These are phyloP conservation scores for Halenospora varia DNA, from an alignment of 495 filamentous ascomycete genomes.

Conservation along the genomic window DNA sequence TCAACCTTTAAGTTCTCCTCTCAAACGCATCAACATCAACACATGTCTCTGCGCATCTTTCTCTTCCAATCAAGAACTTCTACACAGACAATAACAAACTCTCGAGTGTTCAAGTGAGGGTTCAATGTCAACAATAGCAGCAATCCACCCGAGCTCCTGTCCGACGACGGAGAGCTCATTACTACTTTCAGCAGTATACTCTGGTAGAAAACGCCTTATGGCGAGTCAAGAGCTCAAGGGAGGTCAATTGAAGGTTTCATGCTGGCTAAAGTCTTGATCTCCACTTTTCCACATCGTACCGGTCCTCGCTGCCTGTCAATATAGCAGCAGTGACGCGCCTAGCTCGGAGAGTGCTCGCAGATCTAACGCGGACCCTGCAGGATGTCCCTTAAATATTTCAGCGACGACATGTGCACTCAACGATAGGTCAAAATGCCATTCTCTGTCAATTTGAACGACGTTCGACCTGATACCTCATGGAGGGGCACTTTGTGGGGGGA, in stretches of 20 bases:
- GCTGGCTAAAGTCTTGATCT: too few species aligned
- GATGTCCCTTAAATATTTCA: not conserved
- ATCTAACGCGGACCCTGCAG: slow-evolving; percentile 1
- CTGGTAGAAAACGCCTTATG: too few species aligned
- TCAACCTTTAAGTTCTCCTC: not conserved
- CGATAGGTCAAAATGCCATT: slow-evolving; percentile 6
- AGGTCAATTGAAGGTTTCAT: too few species aligned
- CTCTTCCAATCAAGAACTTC: not conserved
- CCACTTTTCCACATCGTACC: too few species aligned
- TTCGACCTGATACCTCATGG: not conserved
- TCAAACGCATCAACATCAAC: not conserved
- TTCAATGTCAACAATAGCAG: not conserved
- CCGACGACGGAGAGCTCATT: slow-evolving; percentile 3
- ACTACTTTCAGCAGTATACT: too few species aligned
- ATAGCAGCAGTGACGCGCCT: slow-evolving; percentile 2
- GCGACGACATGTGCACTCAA: slow-evolving; percentile 6
- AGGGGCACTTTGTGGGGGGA: slow-evolving; percentile 4
- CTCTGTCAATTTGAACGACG: not conserved
- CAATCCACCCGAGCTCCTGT: not conserved
- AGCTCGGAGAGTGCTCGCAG: not conserved
- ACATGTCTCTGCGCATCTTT: not conserved
- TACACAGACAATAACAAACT: not conserved
- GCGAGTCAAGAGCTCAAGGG: too few species aligned
- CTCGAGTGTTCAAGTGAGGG: not conserved
- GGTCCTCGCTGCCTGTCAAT: too few species aligned